These are phyloP conservation scores for Arthrobotrys pseudoclavata DNA, from an alignment of 2,329 filamentous ascomycete genomes.

Conservation along the genomic window DNA sequence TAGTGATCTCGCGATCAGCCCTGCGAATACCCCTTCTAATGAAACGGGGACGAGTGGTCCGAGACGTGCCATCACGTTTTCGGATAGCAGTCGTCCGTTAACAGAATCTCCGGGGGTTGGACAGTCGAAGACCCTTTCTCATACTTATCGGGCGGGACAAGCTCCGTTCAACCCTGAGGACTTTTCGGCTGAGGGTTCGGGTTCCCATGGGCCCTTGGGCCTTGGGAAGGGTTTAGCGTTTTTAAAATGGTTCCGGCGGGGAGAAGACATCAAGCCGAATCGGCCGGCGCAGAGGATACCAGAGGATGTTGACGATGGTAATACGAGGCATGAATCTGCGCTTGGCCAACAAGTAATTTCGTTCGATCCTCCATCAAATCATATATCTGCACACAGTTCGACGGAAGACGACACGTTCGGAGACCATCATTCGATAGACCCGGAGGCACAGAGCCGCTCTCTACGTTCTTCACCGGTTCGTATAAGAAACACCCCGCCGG, in stretches of 20 bases:
- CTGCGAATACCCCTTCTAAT: constrained; percentile 53
- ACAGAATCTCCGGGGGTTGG: constrained; percentile 28
- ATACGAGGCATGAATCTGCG: constrained; percentile 23
- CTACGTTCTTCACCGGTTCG: constrained; percentile 18
- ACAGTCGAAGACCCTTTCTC: constrained; percentile 41
- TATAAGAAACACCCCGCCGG: not conserved
- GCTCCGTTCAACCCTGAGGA: constrained; percentile 56
- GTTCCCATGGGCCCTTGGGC: constrained; percentile 23
- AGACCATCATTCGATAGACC: constrained; percentile 50
- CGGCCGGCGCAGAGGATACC: constrained; percentile 19
- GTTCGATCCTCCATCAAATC: constrained; percentile 27
- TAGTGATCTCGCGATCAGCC: constrained; percentile 56
- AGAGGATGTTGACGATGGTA: constrained; percentile 16
- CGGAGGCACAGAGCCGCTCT: constrained; percentile 22
- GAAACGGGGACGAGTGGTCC: constrained; percentile 39
- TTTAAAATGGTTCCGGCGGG: constrained; percentile 39
- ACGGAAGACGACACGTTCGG: constrained; percentile 41
- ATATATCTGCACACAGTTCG: constrained; percentile 25
- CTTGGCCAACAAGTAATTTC: constrained; percentile 32
- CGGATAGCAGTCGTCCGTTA: constrained; percentile 11
- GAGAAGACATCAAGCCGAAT: constrained; percentile 12
- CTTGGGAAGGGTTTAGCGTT: constrained; percentile 34
- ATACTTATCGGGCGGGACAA: constrained; percentile 51
- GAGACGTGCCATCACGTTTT: constrained; percentile 46
- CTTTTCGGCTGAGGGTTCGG: constrained; percentile 25